Evolutionary conservation across 345 rosid species (phyloP).

Genomic region (Crucihimalaya himalaica): DNA sequence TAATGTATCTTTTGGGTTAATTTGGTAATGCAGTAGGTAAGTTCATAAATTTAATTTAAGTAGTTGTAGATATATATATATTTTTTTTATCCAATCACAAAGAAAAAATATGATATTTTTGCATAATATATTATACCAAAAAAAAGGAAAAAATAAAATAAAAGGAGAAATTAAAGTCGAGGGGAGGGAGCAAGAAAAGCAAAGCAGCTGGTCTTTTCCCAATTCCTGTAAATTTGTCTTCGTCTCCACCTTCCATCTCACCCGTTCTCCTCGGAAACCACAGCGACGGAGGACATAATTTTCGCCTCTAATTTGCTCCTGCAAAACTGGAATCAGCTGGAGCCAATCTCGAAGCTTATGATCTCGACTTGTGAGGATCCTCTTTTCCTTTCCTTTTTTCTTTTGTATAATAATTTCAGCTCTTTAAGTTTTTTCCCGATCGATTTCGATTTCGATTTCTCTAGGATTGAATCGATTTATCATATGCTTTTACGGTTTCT

Average conservation of each 20-base stretch:
- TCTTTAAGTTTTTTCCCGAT: conserved; percentile 18
- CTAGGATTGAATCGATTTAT: background rate
- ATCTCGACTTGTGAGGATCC: conserved; percentile 35
- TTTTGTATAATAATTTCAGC: background rate
- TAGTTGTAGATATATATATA: too few species aligned
- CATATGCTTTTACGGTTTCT: background rate
- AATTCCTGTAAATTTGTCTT: conserved; percentile 21
- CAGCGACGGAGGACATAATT: conserved; percentile 10
- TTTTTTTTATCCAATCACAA: too few species aligned
- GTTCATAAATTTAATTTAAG: too few species aligned
- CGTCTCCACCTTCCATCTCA: conserved; percentile 23
- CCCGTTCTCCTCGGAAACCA: conserved; percentile 30
- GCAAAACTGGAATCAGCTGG: conserved; percentile 5
- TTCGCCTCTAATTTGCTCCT: conserved; percentile 16
- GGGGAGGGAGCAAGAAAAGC: conserved; percentile 24
- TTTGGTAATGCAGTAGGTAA: too few species aligned
- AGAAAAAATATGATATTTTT: background rate
- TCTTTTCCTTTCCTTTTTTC: background rate
- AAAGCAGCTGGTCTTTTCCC: conserved; percentile 30
- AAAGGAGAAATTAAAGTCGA: conserved; percentile 19
- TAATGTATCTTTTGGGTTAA: too few species aligned
- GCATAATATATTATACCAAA: background rate
- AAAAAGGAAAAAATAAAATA: background rate
- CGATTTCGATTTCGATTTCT: conserved; percentile 25
- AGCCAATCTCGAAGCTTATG: conserved; percentile 27